Conservation (phyloP, 23 red algal species). For the Gracilaria caudata region DNA sequence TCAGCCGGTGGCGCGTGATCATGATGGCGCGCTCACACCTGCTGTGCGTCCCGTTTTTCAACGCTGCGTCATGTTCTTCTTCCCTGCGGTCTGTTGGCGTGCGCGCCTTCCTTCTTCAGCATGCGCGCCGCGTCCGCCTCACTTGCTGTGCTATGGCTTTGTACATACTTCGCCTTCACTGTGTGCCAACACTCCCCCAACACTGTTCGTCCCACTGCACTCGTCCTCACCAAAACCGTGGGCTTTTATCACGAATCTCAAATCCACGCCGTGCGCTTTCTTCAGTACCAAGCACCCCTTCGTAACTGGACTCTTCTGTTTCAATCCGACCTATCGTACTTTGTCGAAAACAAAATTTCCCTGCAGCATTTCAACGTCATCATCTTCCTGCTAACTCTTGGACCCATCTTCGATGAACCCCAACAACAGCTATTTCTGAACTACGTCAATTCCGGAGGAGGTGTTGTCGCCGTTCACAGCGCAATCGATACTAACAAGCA, state of each 20-base stretch:
- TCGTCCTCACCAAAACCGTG: background rate
- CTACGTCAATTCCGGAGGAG: background rate
- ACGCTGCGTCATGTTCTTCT: no score
- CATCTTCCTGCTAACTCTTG: conserved; percentile 11
- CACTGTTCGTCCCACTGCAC: conserved; percentile 2
- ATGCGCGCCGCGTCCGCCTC: background rate
- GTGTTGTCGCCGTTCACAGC: conserved; percentile 8
- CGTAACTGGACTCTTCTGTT: conserved; percentile 9
- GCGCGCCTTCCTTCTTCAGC: no score
- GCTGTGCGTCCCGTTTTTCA: no score
- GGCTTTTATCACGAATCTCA: conserved; percentile 11
- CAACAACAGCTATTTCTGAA: background rate
- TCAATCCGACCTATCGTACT: background rate
- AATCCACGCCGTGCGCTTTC: background rate
- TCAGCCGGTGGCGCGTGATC: no score
- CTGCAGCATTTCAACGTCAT: conserved; percentile 3
- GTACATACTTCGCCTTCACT: background rate
- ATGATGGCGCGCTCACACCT: no score
- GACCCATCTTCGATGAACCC: background rate
- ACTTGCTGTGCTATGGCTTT: background rate
- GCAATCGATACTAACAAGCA: conserved; percentile 21
- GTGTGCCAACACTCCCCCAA: background rate
- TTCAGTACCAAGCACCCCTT: background rate
- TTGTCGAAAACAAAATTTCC: background rate
- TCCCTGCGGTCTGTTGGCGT: no score